Evolutionary conservation across 2,329 filamentous ascomycete species (phyloP), one percentile per base, ranked within the genome.

Genomic region (Pyricularia pennisetigena): DNA sequence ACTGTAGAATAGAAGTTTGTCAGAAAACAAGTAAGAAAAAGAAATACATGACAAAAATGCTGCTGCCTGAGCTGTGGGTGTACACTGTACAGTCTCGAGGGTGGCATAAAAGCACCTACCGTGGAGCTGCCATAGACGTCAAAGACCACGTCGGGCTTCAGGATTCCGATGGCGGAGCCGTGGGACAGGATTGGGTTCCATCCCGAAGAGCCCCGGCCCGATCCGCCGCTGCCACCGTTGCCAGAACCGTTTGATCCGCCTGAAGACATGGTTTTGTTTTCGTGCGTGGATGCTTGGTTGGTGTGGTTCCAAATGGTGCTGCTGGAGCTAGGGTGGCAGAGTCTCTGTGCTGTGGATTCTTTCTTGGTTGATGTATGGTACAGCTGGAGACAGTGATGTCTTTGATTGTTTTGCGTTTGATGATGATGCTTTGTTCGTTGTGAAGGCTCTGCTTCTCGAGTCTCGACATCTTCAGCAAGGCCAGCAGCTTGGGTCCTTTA

Each of bases 101-200:
- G 16, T 20, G 20, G 26, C 14, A 26, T 23, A 9, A 20, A 32
- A 66, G 23, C 28, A 23, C 64, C 4, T 28, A 66, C 64, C 49
- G 49, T 29, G 10, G 65, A 28, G 41, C 24, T 67, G 7, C 66
- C 66, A 54, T 67, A 67, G 54, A 67, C 66, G 57, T 71, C 72
- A 54, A 72, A 73, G 64, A 75, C 70, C 32, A 74, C 68, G 68
- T 72, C 71, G 23, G 72, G 72, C 63, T 73, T 73, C 63, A 74
- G 69, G 49, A 75, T 73, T 32, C 73, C 74, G 35, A 75, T 69
- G 41, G 73, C 71, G 1, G 73, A 74, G 0, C 73, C 73, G 70
- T 73, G 71, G 26, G 71, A 70, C 20, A 74, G 70, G 64, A 72
- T 69, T 0, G 72, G 68, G 66, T 75, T 72, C 73, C 72, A 74